Conservation (phyloP, 225 moss, liverwort and hornwort species). For the Asterella californica region DNA sequence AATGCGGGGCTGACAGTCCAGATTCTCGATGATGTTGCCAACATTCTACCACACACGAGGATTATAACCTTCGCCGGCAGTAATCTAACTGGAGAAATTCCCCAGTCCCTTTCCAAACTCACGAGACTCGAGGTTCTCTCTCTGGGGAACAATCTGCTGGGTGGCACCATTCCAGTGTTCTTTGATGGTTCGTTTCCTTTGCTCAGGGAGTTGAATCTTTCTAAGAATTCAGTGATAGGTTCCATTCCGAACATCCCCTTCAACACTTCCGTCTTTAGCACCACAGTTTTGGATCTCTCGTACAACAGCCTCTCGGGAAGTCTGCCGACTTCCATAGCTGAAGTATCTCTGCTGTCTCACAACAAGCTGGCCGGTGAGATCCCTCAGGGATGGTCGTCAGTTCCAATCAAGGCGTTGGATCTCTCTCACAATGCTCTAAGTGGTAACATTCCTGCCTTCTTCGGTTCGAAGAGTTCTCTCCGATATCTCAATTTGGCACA, state of each 20-base stretch:
- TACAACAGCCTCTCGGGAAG: neutral
- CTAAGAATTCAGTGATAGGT: neutral
- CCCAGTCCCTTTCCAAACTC: neutral
- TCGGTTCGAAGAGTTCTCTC: conserved; percentile 18
- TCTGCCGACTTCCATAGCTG: conserved; percentile 7
- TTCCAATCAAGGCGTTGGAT: conserved; percentile 13
- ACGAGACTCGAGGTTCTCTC: conserved; percentile 1
- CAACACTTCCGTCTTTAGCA: neutral
- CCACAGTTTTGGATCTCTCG: conserved; percentile 8
- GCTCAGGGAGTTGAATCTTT: conserved; percentile 7
- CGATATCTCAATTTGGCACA: conserved; percentile 21
- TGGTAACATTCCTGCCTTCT: conserved; percentile 10
- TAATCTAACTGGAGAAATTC: conserved; percentile 14
- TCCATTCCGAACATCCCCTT: conserved; percentile 6
- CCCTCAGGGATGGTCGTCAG: neutral
- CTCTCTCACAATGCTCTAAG: conserved; percentile 21
- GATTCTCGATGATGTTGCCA: conserved; percentile 6
- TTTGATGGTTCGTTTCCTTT: conserved; percentile 5
- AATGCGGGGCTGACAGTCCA: neutral
- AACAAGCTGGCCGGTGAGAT: conserved; percentile 5
- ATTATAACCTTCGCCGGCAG: neutral
- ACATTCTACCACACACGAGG: conserved; percentile 5
- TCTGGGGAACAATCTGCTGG: conserved; percentile 6
- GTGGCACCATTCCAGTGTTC: neutral
- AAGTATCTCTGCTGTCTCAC: conserved; percentile 16